A percentile compares a stretch with the other conserved stretches of the same genome.
phyloP scores from a whole-genome alignment of 306 rosid genomes.

The Luffa acutangula region DNA sequence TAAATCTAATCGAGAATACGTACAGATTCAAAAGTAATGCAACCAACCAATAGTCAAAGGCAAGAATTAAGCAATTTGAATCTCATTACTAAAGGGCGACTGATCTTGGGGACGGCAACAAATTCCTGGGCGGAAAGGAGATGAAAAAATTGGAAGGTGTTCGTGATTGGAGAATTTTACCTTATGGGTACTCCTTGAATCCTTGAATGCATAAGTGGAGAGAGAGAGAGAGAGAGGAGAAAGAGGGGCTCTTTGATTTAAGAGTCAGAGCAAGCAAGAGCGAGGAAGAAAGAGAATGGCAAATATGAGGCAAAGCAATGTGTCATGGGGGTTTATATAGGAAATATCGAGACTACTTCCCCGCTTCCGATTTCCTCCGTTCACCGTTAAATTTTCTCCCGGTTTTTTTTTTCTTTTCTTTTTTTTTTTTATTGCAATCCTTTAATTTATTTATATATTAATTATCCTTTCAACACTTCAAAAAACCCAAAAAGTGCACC shows the following conservation, averaged over 20 bases:
- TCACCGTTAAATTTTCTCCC: constrained; percentile 29
- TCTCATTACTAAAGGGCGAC: constrained; percentile 6
- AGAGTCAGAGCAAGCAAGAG: constrained; percentile 21
- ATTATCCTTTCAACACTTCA: background rate
- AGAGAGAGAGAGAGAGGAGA: constrained; percentile 7
- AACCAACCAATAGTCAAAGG: constrained; percentile 8
- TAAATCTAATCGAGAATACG: background rate
- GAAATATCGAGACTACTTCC: constrained; percentile 39
- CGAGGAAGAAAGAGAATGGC: constrained; percentile 20
- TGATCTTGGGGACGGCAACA: background rate
- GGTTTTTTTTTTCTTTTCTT: background rate
- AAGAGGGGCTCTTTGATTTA: constrained; percentile 25
- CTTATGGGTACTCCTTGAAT: constrained; percentile 2
- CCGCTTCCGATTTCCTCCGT: constrained; percentile 31
- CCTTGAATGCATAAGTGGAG: constrained; percentile 4
- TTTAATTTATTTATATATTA: background rate
- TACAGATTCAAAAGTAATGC: background rate
- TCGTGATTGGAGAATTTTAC: constrained; percentile 1
- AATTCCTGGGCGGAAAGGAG: background rate
- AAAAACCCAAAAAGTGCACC: constrained; percentile 10
- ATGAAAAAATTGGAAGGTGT: background rate
- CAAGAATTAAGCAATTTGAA: background rate
- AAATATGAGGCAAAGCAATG: constrained; percentile 38
- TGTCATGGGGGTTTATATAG: constrained; percentile 71
- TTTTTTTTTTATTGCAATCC: background rate